These are phyloP conservation scores for Karstenula rhodostoma DNA, from an alignment of 2,329 filamentous ascomycete genomes.

Conservation along the genomic window DNA sequence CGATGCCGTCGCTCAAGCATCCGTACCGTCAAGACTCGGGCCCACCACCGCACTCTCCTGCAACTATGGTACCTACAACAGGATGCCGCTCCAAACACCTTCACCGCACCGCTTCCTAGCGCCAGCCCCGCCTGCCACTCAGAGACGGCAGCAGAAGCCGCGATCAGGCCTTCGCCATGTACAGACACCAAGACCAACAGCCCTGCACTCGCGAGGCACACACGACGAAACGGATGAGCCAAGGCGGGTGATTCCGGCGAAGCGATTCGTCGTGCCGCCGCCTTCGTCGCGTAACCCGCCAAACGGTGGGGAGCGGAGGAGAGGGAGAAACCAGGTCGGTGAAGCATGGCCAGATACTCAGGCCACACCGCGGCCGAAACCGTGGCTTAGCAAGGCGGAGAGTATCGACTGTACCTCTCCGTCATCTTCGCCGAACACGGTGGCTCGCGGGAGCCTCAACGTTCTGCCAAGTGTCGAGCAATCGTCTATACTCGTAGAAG, in stretches of 20 bases:
- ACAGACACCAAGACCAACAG: conserved; percentile 21
- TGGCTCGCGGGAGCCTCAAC: conserved; percentile 12
- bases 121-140: conserved; percentile 24
- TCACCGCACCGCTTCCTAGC: conserved; percentile 47
- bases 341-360: conserved; percentile 13
- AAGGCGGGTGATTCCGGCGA: conserved; percentile 38
- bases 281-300: background rate
- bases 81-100: conserved; percentile 39
- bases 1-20: background rate
- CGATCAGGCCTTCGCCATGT: conserved; percentile 35
- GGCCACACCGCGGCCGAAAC: conserved; percentile 25
- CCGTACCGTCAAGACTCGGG: background rate
- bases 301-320: conserved; percentile 4
- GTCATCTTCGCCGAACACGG: conserved; percentile 22
- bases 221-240: conserved; percentile 14
- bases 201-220: background rate
- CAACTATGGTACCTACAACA: background rate
- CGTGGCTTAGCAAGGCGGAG: conserved; percentile 37
- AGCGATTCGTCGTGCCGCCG: conserved; percentile 40
- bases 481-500: background rate
- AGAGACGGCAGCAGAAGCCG: conserved; percentile 31
- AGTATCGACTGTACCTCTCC: conserved; percentile 45
- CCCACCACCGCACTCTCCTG: no score
- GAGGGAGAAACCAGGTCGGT: conserved; percentile 11
- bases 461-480: conserved; percentile 29